phyloP scores from a whole-genome alignment of 768 basidiomycete species.

The Pleurotus djamor region DNA sequence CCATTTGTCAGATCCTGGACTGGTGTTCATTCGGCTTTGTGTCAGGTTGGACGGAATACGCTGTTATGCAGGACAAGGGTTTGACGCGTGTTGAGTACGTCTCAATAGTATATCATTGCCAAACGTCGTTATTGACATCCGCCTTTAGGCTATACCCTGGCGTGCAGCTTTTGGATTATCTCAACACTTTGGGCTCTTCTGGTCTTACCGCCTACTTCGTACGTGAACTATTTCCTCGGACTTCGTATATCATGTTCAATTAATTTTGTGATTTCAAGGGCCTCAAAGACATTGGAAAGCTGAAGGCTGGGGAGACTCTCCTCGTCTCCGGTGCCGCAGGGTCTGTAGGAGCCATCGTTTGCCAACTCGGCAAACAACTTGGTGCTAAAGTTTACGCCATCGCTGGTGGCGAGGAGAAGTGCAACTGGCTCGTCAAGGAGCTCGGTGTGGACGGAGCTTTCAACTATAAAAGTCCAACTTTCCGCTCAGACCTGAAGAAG shows the following conservation, averaged over 20 bases:
- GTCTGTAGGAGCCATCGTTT: constrained; percentile 79
- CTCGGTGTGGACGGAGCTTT: constrained; percentile 80
- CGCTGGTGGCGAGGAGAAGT: constrained; percentile 83
- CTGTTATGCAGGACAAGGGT: constrained; percentile 51
- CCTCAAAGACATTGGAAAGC: constrained; percentile 72
- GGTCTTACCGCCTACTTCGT: constrained; percentile 93
- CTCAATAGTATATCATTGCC: background rate
- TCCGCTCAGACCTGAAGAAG: constrained; percentile 69
- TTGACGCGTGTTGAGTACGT: constrained; percentile 57
- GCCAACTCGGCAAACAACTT: constrained; percentile 77
- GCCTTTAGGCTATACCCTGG: constrained; percentile 28
- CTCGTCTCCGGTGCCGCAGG: constrained; percentile 91
- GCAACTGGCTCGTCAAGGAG: constrained; percentile 80
- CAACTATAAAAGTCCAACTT: constrained; percentile 83
- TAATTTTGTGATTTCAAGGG: constrained; percentile 50
- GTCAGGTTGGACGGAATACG: constrained; percentile 79
- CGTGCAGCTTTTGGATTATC: constrained; percentile 66
- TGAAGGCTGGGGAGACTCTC: constrained; percentile 84
- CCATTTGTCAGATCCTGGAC: no score
- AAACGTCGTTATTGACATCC: background rate
- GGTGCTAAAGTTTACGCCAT: constrained; percentile 88
- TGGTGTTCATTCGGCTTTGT: background rate
- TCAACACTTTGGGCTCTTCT: constrained; percentile 74
- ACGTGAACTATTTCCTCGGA: constrained; percentile 17
- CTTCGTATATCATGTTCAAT: background rate